Conservation (phyloP, 2,329 filamentous ascomycete species). For the Parascedosporium putredinis region DNA sequence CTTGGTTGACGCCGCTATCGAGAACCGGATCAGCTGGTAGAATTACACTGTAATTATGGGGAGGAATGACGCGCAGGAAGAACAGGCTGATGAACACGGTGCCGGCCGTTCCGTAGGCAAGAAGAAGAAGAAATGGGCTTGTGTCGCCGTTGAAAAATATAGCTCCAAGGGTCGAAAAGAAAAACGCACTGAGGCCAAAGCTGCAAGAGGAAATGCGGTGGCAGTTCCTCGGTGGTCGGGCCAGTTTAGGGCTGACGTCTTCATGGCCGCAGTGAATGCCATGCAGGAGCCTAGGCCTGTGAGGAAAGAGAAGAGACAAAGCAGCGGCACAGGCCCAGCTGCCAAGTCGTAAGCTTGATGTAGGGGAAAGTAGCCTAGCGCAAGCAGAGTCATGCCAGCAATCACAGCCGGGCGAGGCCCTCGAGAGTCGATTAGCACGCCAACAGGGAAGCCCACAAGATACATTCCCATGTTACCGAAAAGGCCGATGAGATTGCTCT, state of each 20-base stretch:
- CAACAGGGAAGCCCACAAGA: constrained; percentile 76
- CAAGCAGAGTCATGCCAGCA: constrained; percentile 62
- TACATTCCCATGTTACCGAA: constrained; percentile 91
- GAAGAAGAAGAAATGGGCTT: constrained; percentile 66
- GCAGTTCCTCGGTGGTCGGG: constrained; percentile 84
- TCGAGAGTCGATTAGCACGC: constrained; percentile 73
- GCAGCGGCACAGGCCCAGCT: constrained; percentile 41
- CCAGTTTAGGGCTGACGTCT: constrained; percentile 82
- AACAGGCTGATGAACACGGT: constrained; percentile 71
- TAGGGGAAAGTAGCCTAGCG: constrained; percentile 76
- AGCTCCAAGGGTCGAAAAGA: constrained; percentile 75
- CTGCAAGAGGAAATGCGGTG: constrained; percentile 84
- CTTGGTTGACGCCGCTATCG: no score
- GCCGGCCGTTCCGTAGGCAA: constrained; percentile 68
- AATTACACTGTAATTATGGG: constrained; percentile 47
- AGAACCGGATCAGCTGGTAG: constrained; percentile 12
- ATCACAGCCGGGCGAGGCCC: constrained; percentile 73
- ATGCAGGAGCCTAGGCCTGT: constrained; percentile 83
- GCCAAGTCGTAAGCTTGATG: constrained; percentile 67
- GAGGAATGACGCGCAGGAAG: constrained; percentile 68
- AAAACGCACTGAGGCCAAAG: constrained; percentile 91
- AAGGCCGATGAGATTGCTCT: constrained; percentile 85
- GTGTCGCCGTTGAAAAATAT: constrained; percentile 76
- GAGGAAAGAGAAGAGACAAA: constrained; percentile 78
- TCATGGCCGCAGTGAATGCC: constrained; percentile 82